These are phyloP conservation scores for Kodamaea sagamina DNA, from an alignment of 805 yeast genomes.

Conservation along the genomic window DNA sequence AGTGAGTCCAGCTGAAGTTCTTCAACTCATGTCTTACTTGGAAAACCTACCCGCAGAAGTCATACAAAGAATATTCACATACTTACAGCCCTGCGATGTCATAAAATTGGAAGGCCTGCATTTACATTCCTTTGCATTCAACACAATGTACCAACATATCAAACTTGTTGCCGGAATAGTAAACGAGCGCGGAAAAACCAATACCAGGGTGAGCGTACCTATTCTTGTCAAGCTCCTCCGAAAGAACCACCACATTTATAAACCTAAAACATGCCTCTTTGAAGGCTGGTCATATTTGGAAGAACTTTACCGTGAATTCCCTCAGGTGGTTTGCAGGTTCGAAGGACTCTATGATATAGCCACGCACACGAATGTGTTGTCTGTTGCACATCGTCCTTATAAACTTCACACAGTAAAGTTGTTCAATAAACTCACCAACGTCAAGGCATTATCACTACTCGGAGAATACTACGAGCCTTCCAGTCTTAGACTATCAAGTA, in stretches of 20 bases:
- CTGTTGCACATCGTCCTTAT: neutral
- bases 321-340: neutral
- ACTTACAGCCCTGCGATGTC: neutral
- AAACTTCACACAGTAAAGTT: neutral
- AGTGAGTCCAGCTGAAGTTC: neutral
- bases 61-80: neutral
- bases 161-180: neutral
- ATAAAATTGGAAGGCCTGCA: neutral
- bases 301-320: neutral
- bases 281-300: neutral
- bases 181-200: neutral
- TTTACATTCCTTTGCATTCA: neutral
- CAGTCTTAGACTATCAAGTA: neutral
- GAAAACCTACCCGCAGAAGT: neutral
- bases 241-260: neutral
- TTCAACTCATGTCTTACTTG: neutral
- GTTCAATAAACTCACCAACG: neutral
- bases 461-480: neutral
- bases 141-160: neutral
- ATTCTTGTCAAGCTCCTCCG: neutral
- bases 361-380: neutral
- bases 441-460: neutral
- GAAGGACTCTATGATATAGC: slow-evolving; percentile 1
- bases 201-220: neutral
- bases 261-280: neutral